phyloP scores from a whole-genome alignment of 106 monocot genomes.

The Chionographis japonica region DNA sequence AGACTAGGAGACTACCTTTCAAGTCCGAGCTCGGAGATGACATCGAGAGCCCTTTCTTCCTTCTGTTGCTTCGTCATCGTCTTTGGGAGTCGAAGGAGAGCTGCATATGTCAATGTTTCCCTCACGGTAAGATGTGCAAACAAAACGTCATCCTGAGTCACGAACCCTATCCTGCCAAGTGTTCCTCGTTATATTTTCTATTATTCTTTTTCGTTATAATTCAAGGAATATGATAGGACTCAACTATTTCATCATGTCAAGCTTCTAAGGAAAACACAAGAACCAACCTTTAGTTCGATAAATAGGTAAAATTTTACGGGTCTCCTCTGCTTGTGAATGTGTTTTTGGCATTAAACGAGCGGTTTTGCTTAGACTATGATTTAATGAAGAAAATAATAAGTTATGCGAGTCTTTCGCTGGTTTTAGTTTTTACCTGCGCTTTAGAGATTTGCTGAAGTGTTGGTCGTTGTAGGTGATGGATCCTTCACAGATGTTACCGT shows the following conservation, averaged over 20 bases:
- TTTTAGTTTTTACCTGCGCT: constrained; percentile 49
- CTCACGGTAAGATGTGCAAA: constrained; percentile 79
- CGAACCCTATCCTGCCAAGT: constrained; percentile 75
- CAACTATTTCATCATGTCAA: too few species aligned
- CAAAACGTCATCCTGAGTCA: constrained; percentile 78
- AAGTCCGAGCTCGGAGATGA: constrained; percentile 79
- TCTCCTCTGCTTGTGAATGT: too few species aligned
- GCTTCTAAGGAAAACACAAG: too few species aligned
- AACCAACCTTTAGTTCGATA: too few species aligned
- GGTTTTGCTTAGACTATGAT: too few species aligned
- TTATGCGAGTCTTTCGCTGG: neutral
- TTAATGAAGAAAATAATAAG: neutral
- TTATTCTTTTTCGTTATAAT: neutral
- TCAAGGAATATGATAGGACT: too few species aligned
- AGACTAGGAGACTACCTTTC: constrained; percentile 45
- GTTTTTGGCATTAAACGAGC: too few species aligned
- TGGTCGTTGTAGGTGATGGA: constrained; percentile 73
- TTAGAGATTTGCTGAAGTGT: constrained; percentile 65
- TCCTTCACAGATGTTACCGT: constrained; percentile 33
- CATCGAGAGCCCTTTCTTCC: constrained; percentile 62
- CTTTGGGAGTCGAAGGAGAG: constrained; percentile 77
- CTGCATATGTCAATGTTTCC: constrained; percentile 80
- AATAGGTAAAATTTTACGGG: too few species aligned
- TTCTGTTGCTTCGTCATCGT: constrained; percentile 61
- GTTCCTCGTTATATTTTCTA: neutral